Base-by-base conservation (phyloP, 73 alveolate genomes). In the Paraurostyla sp. region DNA sequence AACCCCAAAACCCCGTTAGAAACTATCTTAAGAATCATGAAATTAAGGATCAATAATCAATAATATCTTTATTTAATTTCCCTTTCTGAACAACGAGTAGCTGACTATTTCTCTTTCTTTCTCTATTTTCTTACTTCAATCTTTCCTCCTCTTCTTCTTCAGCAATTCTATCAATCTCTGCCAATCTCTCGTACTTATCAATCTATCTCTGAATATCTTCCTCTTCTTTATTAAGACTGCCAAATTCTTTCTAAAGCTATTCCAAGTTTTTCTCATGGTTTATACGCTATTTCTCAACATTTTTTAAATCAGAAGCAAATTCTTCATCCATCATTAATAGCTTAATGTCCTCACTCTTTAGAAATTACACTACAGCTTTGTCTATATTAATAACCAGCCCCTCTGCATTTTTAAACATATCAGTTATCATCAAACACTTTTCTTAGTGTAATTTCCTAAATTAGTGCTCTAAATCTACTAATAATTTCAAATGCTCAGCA, bases 391-490 rank as follows among this genome's bases (percentile, higher is more conserved):
- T 69, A 2, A 69, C 18, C 3, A 69, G 42, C 15, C 40, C 9
- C 40, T 69, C 84, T 46, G 35, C 35, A 42, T 69, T 69, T 25
- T 69, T 69, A 43, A 69, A 69, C 84, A 69, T 69, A 69, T 69
- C 84, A 69, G 65, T 41, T 7, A 69, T 59, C 84, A 69, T 69
- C 84, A 69, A 35, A n/a, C 65, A 69, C 63, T 69, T 69, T 36
- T 69, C 9, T 23, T 69, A 25, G 84, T 22, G 40, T 9, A 69
- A 41, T 43, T 69, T 69, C 23, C 84, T 9, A n/a, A 22, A 43
- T 3, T 43, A 16, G 16, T 69, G 84, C 40, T 69, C 84, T 29
- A 35, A 41, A 43, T 69, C 84, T 3, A 46, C 35, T 32, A 69
- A 23, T 69, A 35, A 38, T 22, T 69, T 41, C 7, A 69, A 25